A percentile compares a stretch with the other conserved stretches of the same genome.
phyloP scores from a whole-genome alignment of 768 basidiomycete species.

The Gloeophyllum trabeum region DNA sequence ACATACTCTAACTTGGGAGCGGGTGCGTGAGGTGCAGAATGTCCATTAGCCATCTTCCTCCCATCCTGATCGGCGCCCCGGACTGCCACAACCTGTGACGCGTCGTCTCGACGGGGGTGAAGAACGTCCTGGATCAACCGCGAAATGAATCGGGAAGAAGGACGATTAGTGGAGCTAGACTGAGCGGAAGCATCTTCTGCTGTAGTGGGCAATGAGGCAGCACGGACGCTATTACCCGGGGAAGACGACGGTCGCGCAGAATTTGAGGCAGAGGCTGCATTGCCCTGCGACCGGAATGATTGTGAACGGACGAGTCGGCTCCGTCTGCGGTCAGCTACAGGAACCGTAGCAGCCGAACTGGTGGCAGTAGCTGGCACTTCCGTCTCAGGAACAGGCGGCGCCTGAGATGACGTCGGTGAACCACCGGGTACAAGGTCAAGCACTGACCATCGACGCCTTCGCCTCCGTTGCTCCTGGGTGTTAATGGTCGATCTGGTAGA shows the following conservation, averaged over 20 bases:
- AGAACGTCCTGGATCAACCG: constrained; percentile 62
- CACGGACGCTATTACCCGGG: background rate
- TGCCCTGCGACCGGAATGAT: constrained; percentile 12
- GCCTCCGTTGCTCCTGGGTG: constrained; percentile 22
- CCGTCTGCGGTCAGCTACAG: constrained; percentile 10
- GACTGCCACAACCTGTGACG: background rate
- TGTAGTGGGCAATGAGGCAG: background rate
- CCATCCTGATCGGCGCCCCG: constrained; percentile 18
- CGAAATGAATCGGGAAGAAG: constrained; percentile 58
- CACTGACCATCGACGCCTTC: constrained; percentile 68
- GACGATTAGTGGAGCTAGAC: constrained; percentile 11
- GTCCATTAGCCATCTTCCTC: constrained; percentile 11
- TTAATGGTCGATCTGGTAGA: constrained; percentile 13
- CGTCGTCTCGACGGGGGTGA: constrained; percentile 38
- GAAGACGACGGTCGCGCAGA: background rate
- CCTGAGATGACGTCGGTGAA: constrained; percentile 15
- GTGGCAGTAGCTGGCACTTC: background rate
- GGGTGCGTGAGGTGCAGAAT: constrained; percentile 37
- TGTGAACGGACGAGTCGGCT: constrained; percentile 15
- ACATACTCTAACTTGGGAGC: constrained; percentile 86
- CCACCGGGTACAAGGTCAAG: constrained; percentile 33
- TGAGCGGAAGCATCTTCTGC: too few species aligned
- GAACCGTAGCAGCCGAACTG: constrained; percentile 13
- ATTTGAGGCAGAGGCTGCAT: constrained; percentile 4
- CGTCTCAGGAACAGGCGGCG: constrained; percentile 6